A percentile compares a stretch with the other conserved stretches of the same genome.
phyloP scores from a whole-genome alignment of 306 rosid genomes.

The Cicer arietinum region DNA sequence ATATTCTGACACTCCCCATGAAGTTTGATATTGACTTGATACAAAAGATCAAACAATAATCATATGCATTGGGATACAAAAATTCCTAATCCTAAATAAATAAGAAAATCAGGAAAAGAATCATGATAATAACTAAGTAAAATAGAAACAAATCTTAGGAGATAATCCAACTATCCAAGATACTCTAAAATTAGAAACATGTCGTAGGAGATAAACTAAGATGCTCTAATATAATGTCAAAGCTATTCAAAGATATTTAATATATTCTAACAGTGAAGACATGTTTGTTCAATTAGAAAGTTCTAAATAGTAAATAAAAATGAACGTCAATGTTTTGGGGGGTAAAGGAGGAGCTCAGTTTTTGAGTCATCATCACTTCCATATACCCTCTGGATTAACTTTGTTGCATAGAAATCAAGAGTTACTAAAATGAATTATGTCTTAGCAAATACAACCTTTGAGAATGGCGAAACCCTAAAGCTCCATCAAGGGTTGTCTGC shows the following conservation, averaged over 20 bases:
- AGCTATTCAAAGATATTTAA: background rate
- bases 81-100: background rate
- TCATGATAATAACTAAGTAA: background rate
- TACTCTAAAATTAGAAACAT: background rate
- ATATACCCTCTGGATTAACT: slow-evolving; percentile 18
- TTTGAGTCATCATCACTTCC: slow-evolving; percentile 32
- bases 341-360: background rate
- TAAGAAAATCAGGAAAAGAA: background rate
- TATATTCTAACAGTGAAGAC: slow-evolving; percentile 8
- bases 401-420: slow-evolving; percentile 19
- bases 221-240: background rate
- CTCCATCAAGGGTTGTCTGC: slow-evolving; percentile 91
- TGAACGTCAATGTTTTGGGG: background rate
- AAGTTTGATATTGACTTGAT: background rate
- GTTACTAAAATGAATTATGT: slow-evolving; percentile 26
- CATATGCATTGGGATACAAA: background rate
- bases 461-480: slow-evolving; percentile 78
- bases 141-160: background rate
- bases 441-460: slow-evolving; percentile 66
- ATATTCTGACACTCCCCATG: no score
- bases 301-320: background rate
- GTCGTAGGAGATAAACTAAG: background rate
- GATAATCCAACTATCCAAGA: background rate
- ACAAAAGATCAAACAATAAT: slow-evolving; percentile 1
- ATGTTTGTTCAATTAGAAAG: slow-evolving; percentile 29